Evolutionary conservation across 805 yeast genomes (phyloP).

Genomic region (Ogataea pignaliae): DNA sequence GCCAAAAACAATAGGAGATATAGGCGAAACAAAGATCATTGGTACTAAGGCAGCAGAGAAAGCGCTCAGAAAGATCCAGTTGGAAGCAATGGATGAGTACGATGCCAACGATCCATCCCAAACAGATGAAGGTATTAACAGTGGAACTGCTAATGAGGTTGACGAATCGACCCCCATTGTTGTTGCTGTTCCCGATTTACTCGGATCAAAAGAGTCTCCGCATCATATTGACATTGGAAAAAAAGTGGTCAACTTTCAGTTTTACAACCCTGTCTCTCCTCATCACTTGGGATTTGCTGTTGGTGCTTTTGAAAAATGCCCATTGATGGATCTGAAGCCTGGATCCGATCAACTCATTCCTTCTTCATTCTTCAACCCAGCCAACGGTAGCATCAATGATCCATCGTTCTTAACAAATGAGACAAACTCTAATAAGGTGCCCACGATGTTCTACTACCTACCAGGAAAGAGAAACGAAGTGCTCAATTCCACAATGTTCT

Average conservation of each 20-base stretch:
- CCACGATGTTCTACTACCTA: slow-evolving; percentile 58
- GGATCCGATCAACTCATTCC: slow-evolving; percentile 23
- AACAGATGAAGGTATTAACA: slow-evolving; percentile 30
- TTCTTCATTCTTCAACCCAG: slow-evolving; percentile 27
- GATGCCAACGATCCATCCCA: slow-evolving; percentile 23
- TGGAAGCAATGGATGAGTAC: slow-evolving; percentile 32
- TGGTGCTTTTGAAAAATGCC: slow-evolving; percentile 74
- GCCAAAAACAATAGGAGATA: slow-evolving; percentile 74
- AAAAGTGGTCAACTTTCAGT: slow-evolving; percentile 67
- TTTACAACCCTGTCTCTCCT: slow-evolving; percentile 86
- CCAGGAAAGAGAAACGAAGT: slow-evolving; percentile 56
- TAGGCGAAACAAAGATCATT: slow-evolving; percentile 44
- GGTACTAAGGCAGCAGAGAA: slow-evolving; percentile 35
- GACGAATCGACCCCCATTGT: slow-evolving; percentile 45
- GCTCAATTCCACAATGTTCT: slow-evolving; percentile 68
- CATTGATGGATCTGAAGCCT: slow-evolving; percentile 42
- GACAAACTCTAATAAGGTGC: slow-evolving; percentile 35
- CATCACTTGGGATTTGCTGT: slow-evolving; percentile 95
- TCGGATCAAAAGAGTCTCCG: slow-evolving; percentile 61
- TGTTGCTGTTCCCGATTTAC: slow-evolving; percentile 69
- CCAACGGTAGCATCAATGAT: slow-evolving; percentile 29
- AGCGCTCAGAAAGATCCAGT: slow-evolving; percentile 23
- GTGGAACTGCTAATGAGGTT: slow-evolving; percentile 43
- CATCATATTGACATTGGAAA: slow-evolving; percentile 73
- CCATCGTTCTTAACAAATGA: slow-evolving; percentile 14